These are phyloP conservation scores for Solanum virginianum DNA, from an alignment of 257 asterid genomes.

Conservation along the genomic window DNA sequence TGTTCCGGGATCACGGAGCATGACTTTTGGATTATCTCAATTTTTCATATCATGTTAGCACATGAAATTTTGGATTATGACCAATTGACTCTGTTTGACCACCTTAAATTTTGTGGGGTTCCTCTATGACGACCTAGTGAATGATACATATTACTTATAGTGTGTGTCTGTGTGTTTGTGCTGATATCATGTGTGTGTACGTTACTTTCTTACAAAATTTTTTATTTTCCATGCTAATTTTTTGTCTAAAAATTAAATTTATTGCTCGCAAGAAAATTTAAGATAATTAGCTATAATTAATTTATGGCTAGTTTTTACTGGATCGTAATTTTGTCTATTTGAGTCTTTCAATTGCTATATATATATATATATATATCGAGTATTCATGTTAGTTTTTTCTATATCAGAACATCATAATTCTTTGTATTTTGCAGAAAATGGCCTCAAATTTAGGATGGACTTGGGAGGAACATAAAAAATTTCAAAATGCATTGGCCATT, in stretches of 20 bases:
- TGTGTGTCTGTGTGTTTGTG: too few relatives aligned
- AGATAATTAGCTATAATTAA: not conserved
- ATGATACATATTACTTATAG: not conserved
- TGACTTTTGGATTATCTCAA: too few relatives aligned
- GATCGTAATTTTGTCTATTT: not conserved
- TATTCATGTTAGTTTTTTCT: not conserved
- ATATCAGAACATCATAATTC: not conserved
- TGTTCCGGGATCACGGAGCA: too few relatives aligned
- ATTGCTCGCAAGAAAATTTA: not conserved
- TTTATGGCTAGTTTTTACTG: not conserved
- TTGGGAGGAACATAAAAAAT: slow-evolving; percentile 33
- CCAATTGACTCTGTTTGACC: too few relatives aligned
- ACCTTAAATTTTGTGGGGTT: too few relatives aligned
- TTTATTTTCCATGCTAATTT: not conserved
- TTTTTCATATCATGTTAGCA: too few relatives aligned
- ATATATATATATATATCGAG: slow-evolving; percentile 7
- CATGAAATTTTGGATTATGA: too few relatives aligned
- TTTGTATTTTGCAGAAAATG: slow-evolving; percentile 11
- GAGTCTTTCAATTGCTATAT: slow-evolving; percentile 4
- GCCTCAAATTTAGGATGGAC: slow-evolving; percentile 42
- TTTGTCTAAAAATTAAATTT: not conserved
- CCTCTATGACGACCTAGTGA: too few relatives aligned
- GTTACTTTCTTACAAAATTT: not conserved
- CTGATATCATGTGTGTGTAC: too few relatives aligned
- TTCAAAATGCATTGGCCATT: slow-evolving; percentile 47